Evolutionary conservation across 2,329 filamentous ascomycete species (phyloP), one percentile per base, ranked within the genome.

Genomic region (Sporothrix schenckii): DNA sequence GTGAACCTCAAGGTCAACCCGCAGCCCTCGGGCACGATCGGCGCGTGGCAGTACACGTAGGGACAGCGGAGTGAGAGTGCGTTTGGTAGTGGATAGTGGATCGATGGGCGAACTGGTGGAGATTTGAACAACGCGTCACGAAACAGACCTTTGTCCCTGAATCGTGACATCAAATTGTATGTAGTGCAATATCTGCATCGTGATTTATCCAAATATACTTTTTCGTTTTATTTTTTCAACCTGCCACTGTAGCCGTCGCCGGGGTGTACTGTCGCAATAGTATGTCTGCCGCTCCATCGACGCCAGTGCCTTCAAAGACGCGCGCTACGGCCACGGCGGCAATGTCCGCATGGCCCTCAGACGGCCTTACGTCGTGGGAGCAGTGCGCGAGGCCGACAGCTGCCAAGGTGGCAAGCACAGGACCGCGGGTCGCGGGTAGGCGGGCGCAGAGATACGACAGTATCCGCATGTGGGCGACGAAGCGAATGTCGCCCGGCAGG

Each of bases 1-100:
- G 67, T 79, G 70, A 79, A 79, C 66, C 72, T 79, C 10, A 75
- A 76, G 73, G 71, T 78, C 68, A 75, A 75, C 50, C 67, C 70
- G 10, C 54, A 74, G 63, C 73, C 74, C 2, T 50, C 69, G 10
- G 73, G 72, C 27, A 74, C 74, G 4, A 10, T 72, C 11, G 76
- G 74, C n/a, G 77, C 76, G 2, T 78, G 77, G 77, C 76, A 78
- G 74, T 78, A 78, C 68, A 74, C 75, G 2, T 78, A 71, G 70
- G 21, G 56, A 11, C 11, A 13, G 1, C 41, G 11, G 41, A 1
- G 30, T 6, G 11, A 2, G 41, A 1, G 30, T 6, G 11, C 30
- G 10, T 30, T 34, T 19, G 14, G 27, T 39, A 16, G 56, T 21
- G 19, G 34, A 30, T 41, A 11, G 39, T 41, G 41, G 41, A 56